Conservation (phyloP, 441 rosid genomes). For the Flueggea neowawraea region DNA sequence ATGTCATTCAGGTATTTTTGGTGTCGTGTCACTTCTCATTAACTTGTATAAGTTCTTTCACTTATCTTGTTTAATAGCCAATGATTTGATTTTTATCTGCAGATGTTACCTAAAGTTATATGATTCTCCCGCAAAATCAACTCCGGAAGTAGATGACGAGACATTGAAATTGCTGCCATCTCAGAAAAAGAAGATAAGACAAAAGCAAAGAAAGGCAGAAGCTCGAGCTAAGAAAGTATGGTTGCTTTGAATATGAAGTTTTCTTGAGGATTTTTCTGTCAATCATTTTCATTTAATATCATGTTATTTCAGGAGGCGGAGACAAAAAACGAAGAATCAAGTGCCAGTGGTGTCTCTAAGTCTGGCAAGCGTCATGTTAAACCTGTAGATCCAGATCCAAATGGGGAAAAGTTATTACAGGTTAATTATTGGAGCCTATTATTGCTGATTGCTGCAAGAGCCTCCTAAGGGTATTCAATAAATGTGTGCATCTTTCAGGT, state of each 20-base stretch:
- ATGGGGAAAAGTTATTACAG: constrained; percentile 94
- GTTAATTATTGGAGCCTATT: constrained; percentile 35
- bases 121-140: constrained; percentile 80
- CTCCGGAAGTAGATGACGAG: constrained; percentile 73
- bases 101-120: constrained; percentile 92
- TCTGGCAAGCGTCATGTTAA: constrained; percentile 88
- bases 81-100: constrained; percentile 26
- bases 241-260: constrained; percentile 13
- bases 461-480: not conserved
- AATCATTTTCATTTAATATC: constrained; percentile 18
- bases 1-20: no score
- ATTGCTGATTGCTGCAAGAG: not conserved
- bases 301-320: constrained; percentile 81
- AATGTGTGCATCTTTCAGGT: constrained; percentile 36
- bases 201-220: constrained; percentile 95
- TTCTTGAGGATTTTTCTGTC: constrained; percentile 12
- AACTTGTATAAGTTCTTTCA: no score
- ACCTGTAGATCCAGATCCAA: constrained; percentile 97
- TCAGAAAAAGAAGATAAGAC: constrained; percentile 91
- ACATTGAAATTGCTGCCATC: constrained; percentile 85
- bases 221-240: constrained; percentile 97
- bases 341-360: constrained; percentile 67
- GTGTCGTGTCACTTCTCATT: no score
- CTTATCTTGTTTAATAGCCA: not conserved
- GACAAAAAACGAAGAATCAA: constrained; percentile 81